Conservation (phyloP, 2,329 filamentous ascomycete genomes). For the Zasmidium citrigriseum region DNA sequence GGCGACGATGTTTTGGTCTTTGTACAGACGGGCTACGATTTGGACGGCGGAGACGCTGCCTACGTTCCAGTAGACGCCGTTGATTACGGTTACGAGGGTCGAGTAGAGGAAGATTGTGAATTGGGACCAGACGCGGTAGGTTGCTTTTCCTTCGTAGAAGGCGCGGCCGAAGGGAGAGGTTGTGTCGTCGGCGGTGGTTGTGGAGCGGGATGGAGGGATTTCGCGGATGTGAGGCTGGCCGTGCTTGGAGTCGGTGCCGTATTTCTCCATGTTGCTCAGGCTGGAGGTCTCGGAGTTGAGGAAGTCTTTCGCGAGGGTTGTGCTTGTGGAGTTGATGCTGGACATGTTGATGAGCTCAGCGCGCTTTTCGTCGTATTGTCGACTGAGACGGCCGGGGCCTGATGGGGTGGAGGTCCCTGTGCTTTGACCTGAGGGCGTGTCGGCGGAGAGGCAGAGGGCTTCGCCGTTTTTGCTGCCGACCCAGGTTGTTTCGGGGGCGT, state of each 20-base stretch:
- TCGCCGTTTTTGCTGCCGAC: constrained; percentile 56
- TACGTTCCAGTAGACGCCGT: constrained; percentile 55
- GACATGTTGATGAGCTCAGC: constrained; percentile 12
- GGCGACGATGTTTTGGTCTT: constrained; percentile 18
- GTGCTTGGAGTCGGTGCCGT: neutral
- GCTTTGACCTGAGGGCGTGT: constrained; percentile 6
- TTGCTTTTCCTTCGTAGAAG: constrained; percentile 54
- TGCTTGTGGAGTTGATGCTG: constrained; percentile 31
- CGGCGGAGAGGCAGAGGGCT: constrained; percentile 47
- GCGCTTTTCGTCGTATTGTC: constrained; percentile 18
- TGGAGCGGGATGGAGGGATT: constrained; percentile 1
- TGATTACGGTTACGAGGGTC: constrained; percentile 47
- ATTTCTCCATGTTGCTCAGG: constrained; percentile 11
- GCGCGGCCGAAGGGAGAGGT: constrained; percentile 57
- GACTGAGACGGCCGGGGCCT: neutral
- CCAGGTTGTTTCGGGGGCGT: constrained; percentile 50
- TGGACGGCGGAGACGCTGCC: constrained; percentile 52
- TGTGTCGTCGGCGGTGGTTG: constrained; percentile 8
- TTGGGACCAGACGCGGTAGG: constrained; percentile 53
- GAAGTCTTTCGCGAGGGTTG: constrained; percentile 23
- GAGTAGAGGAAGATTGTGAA: constrained; percentile 55
- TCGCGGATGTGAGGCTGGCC: neutral
- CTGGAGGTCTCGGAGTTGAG: constrained; percentile 26
- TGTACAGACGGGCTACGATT: constrained; percentile 42
- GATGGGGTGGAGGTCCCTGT: constrained; percentile 1